Base-by-base conservation (phyloP, 2,329 filamentous ascomycete species). In the Fusarium sp. region DNA sequence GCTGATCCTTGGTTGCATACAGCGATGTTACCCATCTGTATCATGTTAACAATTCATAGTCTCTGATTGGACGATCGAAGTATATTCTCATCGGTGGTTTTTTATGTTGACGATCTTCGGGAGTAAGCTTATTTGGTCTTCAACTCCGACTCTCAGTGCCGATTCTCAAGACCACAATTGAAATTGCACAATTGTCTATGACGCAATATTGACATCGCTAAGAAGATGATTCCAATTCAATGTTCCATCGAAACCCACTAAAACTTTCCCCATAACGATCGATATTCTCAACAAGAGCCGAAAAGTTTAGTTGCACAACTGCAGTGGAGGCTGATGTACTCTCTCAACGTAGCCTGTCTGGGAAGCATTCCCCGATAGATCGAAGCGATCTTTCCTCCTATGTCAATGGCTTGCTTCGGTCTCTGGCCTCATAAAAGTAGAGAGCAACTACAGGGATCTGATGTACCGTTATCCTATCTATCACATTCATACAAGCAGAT, bases 31-130 rank as follows among this genome's bases (percentile, higher is more conserved):
- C 56, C 51, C 45, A 48, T 57, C 57, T 44, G 60, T 59, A 56
- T 65, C 60, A 54, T 70, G 40, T 70, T 73, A 40, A 37, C 55
- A 73, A 73, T 45, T 27, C n/a, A 20, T 16, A 20, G 12, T 13
- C n/a, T 47, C 25, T 73, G 51, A 73, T 73, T 73, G 71, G 71
- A 44, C 32, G n/a, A 51, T 29, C 20, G 25, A 45, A 10, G 9
- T 52, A 51, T 55, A 13, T 56, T 29, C 61, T 30, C 27, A 30
- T 55, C 46, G 48, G 41, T n/a, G 5, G 22, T 24, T 47, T 41
- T 44, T 40, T 32, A 37, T 25, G 29, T 41, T 65, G 61, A 41
- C 53, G 61, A 71, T 73, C 57, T 42, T 47, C 54, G 49, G 44
- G 37, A 44, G 53, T 30, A 57, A 60, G 32, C 56, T 71, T 57